Conservation (phyloP, 495 filamentous ascomycete species). For the Jackrogersella minutella region DNA sequence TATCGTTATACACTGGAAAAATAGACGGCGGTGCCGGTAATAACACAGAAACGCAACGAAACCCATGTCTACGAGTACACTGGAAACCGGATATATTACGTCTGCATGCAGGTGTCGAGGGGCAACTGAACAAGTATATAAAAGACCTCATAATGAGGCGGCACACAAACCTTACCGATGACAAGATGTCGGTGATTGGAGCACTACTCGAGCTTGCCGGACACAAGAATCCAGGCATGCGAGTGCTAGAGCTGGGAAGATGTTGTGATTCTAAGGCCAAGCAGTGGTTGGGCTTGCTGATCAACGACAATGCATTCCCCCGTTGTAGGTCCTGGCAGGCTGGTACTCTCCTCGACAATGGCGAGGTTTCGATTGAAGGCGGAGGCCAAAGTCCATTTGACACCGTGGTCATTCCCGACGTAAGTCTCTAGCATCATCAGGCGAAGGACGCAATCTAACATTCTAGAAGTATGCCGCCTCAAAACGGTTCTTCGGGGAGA, state of each 20-base stretch:
- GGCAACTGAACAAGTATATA: neutral
- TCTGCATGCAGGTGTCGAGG: constrained; percentile 1
- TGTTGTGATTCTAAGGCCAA: constrained; percentile 1
- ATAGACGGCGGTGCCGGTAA: neutral
- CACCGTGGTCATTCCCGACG: constrained; percentile 20
- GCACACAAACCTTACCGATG: neutral
- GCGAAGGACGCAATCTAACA: neutral
- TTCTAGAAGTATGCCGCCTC: constrained; percentile 11
- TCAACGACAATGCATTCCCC: constrained; percentile 29
- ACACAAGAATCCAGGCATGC: constrained; percentile 40
- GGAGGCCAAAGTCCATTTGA: constrained; percentile 14
- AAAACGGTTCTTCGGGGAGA: neutral
- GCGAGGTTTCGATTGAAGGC: neutral
- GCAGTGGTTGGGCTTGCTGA: constrained; percentile 14
- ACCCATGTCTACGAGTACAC: constrained; percentile 39
- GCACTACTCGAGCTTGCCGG: constrained; percentile 36
- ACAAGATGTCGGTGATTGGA: constrained; percentile 18
- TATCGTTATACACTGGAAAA: constrained; percentile 27
- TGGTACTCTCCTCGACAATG: constrained; percentile 2
- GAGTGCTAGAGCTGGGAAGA: constrained; percentile 25
- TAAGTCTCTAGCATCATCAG: neutral
- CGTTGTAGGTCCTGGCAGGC: constrained; percentile 12
- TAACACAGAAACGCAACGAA: constrained; percentile 15
- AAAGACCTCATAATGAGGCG: constrained; percentile 3
- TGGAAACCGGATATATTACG: constrained; percentile 51